Percentiles rank a stretch among this genome's conserved stretches.
Conservation (phyloP, 2,329 filamentous ascomycete genomes). For the Nannizziopsis arthrosporioides region DNA sequence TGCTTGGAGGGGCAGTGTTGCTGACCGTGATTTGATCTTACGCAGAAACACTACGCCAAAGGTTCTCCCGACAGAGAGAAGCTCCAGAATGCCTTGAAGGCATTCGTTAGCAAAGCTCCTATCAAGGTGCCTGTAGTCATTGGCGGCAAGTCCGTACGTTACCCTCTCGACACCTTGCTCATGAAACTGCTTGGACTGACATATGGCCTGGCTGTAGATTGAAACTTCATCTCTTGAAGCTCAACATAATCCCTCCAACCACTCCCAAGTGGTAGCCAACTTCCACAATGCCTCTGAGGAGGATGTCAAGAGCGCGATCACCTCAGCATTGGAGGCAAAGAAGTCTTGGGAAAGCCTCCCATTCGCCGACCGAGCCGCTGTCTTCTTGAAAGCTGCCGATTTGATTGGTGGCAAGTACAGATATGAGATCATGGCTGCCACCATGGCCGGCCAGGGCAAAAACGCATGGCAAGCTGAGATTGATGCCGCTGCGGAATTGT, state of each 20-base stretch:
- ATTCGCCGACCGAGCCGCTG: slow-evolving; percentile 78
- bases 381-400: slow-evolving; percentile 94
- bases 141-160: slow-evolving; percentile 62
- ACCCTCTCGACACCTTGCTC: background rate
- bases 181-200: background rate
- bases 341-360: slow-evolving; percentile 73
- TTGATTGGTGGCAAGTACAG: slow-evolving; percentile 84
- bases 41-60: slow-evolving; percentile 76
- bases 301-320: slow-evolving; percentile 70
- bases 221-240: slow-evolving; percentile 19
- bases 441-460: slow-evolving; percentile 94
- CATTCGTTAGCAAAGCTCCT: slow-evolving; percentile 55
- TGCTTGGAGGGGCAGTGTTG: background rate
- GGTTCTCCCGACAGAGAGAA: slow-evolving; percentile 67
- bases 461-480: slow-evolving; percentile 99
- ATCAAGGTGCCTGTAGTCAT: slow-evolving; percentile 73
- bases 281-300: slow-evolving; percentile 70
- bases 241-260: slow-evolving; percentile 78
- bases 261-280: slow-evolving; percentile 62
- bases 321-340: slow-evolving; percentile 75
- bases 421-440: slow-evolving; percentile 91
- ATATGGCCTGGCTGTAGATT: slow-evolving; percentile 17
- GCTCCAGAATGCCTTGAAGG: slow-evolving; percentile 61
- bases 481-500: slow-evolving; percentile 81
- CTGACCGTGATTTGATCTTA: background rate